Percentiles rank a stretch among this genome's conserved stretches.
Evolutionary conservation across 2,329 filamentous ascomycete genomes (phyloP).

Genomic region (Hypoxylon sp.): DNA sequence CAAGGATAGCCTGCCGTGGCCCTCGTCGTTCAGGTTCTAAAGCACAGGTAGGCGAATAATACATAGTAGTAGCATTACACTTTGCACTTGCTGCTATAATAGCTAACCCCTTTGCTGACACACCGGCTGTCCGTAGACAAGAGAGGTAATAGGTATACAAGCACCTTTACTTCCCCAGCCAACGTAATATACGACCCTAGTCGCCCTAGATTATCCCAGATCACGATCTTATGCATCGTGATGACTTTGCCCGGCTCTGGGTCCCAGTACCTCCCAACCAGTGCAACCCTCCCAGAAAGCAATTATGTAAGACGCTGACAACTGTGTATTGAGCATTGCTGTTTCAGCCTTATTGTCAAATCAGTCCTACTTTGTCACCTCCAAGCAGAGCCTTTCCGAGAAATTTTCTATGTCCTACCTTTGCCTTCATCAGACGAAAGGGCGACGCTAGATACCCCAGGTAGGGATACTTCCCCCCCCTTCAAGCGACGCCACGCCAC

Average conservation of each 20-base stretch:
- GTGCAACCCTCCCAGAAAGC: slow-evolving; percentile 22
- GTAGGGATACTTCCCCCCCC: background rate
- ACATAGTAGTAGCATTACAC: background rate
- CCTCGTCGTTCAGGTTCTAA: slow-evolving; percentile 8
- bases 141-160: slow-evolving; percentile 8
- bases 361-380: background rate
- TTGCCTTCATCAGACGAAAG: slow-evolving; percentile 14
- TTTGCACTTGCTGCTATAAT: slow-evolving; percentile 1
- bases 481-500: slow-evolving; percentile 12
- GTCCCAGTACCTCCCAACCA: slow-evolving; percentile 13
- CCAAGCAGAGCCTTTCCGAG: slow-evolving; percentile 13
- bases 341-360: slow-evolving; percentile 29
- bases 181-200: slow-evolving; percentile 19
- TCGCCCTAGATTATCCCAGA: slow-evolving; percentile 34
- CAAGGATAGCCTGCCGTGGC: background rate
- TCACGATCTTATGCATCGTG: slow-evolving; percentile 44
- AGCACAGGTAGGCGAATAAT: background rate
- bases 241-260: slow-evolving; percentile 31
- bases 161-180: slow-evolving; percentile 1
- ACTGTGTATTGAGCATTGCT: slow-evolving; percentile 17
- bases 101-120: slow-evolving; percentile 11
- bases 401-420: slow-evolving; percentile 9
- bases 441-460: background rate
- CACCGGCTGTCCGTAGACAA: slow-evolving; percentile 15
- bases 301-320: slow-evolving; percentile 36